Evolutionary conservation across 2,329 filamentous ascomycete species (phyloP).

Genomic region (Beauveria medogensis): DNA sequence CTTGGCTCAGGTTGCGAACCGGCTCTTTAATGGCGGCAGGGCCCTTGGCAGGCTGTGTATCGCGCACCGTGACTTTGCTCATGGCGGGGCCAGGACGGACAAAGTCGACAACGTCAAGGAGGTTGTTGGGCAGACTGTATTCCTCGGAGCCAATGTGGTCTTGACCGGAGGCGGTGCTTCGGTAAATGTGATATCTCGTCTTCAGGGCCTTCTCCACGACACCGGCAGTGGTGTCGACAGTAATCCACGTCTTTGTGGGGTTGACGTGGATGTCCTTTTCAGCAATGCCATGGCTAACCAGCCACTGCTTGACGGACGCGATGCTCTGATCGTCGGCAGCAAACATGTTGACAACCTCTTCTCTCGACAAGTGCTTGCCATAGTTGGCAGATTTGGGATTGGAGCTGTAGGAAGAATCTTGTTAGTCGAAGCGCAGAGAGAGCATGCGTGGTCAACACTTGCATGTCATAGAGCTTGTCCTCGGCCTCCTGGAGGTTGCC

Average conservation of each 20-base stretch:
- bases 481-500: constrained; percentile 38
- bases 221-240: constrained; percentile 44
- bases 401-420: constrained; percentile 15
- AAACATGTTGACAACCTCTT: constrained; percentile 36
- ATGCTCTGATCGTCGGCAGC: constrained; percentile 36
- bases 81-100: constrained; percentile 33
- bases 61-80: constrained; percentile 19
- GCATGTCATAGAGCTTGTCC: constrained; percentile 33
- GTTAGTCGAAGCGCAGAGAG: neutral
- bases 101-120: constrained; percentile 32
- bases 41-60: neutral
- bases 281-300: constrained; percentile 43
- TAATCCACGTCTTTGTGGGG: constrained; percentile 43
- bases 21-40: constrained; percentile 2
- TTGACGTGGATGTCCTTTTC: constrained; percentile 39
- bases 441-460: neutral
- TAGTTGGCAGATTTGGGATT: constrained; percentile 37
- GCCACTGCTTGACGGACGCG: constrained; percentile 43
- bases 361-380: constrained; percentile 37
- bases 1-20: constrained; percentile 16
- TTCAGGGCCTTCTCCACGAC: constrained; percentile 46
- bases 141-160: constrained; percentile 33
- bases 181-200: constrained; percentile 44
- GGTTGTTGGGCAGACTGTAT: constrained; percentile 31
- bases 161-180: constrained; percentile 26